Percentiles rank a stretch among this genome's conserved stretches.
Conservation (phyloP, 306 rosid genomes). For the Acmispon strigosus region DNA sequence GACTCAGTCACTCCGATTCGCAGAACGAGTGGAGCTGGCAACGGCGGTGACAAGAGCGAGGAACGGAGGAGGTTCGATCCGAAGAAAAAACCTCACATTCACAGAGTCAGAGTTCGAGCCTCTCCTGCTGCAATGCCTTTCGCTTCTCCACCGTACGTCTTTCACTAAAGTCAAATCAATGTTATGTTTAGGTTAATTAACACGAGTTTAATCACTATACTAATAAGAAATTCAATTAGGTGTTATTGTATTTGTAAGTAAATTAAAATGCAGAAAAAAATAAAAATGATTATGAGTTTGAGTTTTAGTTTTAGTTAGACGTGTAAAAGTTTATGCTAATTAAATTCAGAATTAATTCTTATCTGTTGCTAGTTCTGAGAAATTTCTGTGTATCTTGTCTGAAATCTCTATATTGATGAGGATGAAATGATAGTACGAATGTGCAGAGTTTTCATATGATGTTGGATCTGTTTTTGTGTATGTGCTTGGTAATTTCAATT, state of each 20-base stretch:
- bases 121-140: constrained; percentile 75
- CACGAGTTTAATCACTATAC: too few relatives aligned
- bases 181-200: not conserved
- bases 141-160: constrained; percentile 62
- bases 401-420: not conserved
- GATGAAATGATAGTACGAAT: not conserved
- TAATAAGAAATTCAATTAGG: too few relatives aligned
- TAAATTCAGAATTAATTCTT: not conserved
- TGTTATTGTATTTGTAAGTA: too few relatives aligned
- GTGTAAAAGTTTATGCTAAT: too few relatives aligned
- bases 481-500: not conserved
- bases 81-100: constrained; percentile 38
- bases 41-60: constrained; percentile 42
- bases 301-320: too few relatives aligned
- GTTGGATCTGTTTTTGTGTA: not conserved
- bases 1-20: constrained; percentile 62
- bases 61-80: constrained; percentile 54
- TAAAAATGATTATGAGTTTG: too few relatives aligned
- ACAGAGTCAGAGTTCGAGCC: constrained; percentile 54
- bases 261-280: too few relatives aligned
- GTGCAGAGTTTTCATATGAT: not conserved
- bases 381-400: not conserved
- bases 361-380: not conserved
- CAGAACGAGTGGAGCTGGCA: constrained; percentile 40
- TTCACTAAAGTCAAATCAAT: not conserved